Percentiles rank a stretch among this genome's conserved stretches.
Evolutionary conservation across 2,329 filamentous ascomycete species (phyloP).

Genomic region (Triangularia verruculosa): DNA sequence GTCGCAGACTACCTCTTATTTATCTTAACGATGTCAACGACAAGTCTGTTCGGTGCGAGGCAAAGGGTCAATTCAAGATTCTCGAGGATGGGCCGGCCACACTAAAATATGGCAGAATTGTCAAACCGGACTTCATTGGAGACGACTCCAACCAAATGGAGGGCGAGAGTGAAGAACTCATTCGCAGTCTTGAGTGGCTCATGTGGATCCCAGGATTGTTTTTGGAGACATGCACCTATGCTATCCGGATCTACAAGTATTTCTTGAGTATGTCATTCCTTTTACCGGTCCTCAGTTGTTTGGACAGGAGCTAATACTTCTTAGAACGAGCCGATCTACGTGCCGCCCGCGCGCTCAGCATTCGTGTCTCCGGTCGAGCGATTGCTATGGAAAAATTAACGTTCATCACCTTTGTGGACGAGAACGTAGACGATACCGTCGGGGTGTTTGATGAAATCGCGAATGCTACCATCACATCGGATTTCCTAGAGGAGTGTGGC

Average conservation of each 20-base stretch:
- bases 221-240: constrained; percentile 39
- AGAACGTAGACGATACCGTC: constrained; percentile 34
- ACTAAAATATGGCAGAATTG: constrained; percentile 58
- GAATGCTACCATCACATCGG: constrained; percentile 27
- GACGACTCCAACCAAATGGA: constrained; percentile 54
- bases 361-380: constrained; percentile 48
- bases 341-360: constrained; percentile 53
- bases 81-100: constrained; percentile 49
- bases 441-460: constrained; percentile 39
- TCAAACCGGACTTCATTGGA: constrained; percentile 69
- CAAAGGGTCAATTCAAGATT: constrained; percentile 49
- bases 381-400: constrained; percentile 44
- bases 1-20: constrained; percentile 63
- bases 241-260: constrained; percentile 73
- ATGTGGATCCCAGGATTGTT: constrained; percentile 60
- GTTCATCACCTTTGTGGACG: constrained; percentile 29
- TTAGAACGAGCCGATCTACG: constrained; percentile 50
- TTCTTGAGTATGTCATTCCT: constrained; percentile 71
- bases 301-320: constrained; percentile 23
- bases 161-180: constrained; percentile 65
- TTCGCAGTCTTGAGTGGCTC: constrained; percentile 83
- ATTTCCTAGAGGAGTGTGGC: constrained; percentile 33
- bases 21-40: constrained; percentile 49
- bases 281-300: constrained; percentile 7
- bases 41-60: constrained; percentile 35